Base-by-base conservation (phyloP, 768 basidiomycete species). In the Tephrocybe sp. region DNA sequence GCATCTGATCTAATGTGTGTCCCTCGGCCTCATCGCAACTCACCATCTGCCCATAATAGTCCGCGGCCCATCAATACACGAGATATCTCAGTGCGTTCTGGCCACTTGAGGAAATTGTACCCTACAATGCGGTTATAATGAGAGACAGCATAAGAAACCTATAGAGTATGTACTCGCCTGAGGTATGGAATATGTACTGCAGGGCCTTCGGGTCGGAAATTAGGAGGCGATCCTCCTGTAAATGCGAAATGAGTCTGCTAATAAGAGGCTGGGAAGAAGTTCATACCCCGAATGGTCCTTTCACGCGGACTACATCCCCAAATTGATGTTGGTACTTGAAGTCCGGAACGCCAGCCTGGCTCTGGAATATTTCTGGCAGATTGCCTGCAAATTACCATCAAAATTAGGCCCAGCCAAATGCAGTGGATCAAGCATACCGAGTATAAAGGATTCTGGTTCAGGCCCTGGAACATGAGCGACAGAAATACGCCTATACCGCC, bases 191-290 rank as follows among this genome's bases (percentile, higher is more conserved):
- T 23, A 82, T 77, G 56, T 82, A 76, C 55, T 81, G 78, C n/a
- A 84, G 65, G 3, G 81, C 79, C 61, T 81, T 81, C 1, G 79
- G 80, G 51, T 84, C 82, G 24, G 79, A 75, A 48, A 81, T 71
- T 42, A 79, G 63, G 28, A 84, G 64, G 17, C 77, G 73, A 58
- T 81, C 77, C 55, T 79, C 75, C 81, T 83, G 58, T 43, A 46
- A 39, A 37, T 36, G 5, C 28, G 25, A 53, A 11, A 24, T 43
- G 43, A 23, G 43, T 43, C 48, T 39, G 28, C 23, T 37, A 30
- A 47, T 32, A 9, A 38, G 17, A 4, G 20, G 11, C 15, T 9
- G 25, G 26, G 25, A 44, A 30, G 36, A 45, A 26, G 20, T 23
- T 39, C 38, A 33, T 62, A 80, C 80, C 44, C 79, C 75, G 54